phyloP scores from a whole-genome alignment of 148 eudicot species.

The Spergularia bocconei region DNA sequence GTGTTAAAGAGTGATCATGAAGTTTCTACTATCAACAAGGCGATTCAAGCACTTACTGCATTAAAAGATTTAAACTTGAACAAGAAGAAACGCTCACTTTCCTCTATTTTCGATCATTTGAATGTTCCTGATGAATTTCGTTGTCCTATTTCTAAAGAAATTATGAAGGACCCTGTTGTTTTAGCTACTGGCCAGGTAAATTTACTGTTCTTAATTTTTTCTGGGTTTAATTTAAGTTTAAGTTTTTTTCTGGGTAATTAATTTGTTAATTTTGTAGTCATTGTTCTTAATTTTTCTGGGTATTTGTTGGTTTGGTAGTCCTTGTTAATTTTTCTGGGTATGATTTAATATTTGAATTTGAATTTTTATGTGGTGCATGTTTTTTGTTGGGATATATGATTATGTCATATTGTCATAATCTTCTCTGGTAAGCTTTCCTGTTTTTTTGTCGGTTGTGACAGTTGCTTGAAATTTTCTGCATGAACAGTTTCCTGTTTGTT shows the following conservation, averaged over 20 bases:
- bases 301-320: neutral
- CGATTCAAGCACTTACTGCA: slow-evolving; percentile 25
- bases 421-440: neutral
- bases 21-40: slow-evolving; percentile 15
- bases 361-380: neutral
- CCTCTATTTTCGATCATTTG: slow-evolving; percentile 13
- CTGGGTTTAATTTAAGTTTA: slow-evolving; percentile 26
- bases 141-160: slow-evolving; percentile 62
- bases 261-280: too few species aligned
- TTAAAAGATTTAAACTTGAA: slow-evolving; percentile 23
- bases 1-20: neutral
- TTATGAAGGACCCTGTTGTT: slow-evolving; percentile 83
- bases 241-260: neutral
- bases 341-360: neutral
- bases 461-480: slow-evolving; percentile 6
- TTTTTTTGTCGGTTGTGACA: slow-evolving; percentile 22
- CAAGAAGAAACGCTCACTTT: slow-evolving; percentile 9
- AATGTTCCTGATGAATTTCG: slow-evolving; percentile 36
- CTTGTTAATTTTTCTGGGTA: neutral
- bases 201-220: neutral
- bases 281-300: neutral
- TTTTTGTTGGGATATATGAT: neutral
- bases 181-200: slow-evolving; percentile 52
- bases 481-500: slow-evolving; percentile 5
- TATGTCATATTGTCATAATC: neutral